Conservation (phyloP, 805 yeast genomes). For the Nakazawaea siamensis region DNA sequence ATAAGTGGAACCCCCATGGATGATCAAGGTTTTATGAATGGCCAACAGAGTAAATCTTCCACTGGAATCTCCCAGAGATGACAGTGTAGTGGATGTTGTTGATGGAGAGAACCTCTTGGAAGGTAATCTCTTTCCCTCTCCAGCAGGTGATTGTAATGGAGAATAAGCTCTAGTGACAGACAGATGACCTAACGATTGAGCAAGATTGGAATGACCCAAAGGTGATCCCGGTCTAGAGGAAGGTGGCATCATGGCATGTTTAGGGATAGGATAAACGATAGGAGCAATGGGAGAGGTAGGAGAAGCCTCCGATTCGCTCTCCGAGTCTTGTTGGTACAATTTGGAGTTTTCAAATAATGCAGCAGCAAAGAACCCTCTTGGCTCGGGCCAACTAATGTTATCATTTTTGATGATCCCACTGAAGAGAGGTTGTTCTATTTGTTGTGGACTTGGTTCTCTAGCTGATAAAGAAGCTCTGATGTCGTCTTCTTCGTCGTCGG, state of each 20-base stretch:
- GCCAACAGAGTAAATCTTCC: background rate
- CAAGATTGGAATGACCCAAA: background rate
- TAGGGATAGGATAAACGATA: background rate
- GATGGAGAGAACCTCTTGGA: too few species aligned
- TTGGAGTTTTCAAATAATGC: conserved; percentile 7
- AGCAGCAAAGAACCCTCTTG: conserved; percentile 12
- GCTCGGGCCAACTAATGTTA: conserved; percentile 11
- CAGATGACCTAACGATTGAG: too few species aligned
- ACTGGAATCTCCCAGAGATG: background rate
- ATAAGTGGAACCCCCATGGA: conserved; percentile 25
- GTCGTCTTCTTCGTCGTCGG: conserved; percentile 13
- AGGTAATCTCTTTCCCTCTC: background rate
- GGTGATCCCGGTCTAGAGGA: background rate
- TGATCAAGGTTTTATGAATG: conserved; percentile 16
- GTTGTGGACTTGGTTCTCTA: background rate
- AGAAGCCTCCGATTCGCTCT: background rate
- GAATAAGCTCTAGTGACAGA: background rate
- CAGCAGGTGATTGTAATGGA: background rate
- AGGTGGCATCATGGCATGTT: background rate
- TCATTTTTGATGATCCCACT: conserved; percentile 17
- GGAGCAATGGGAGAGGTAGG: background rate
- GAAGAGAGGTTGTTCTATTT: conserved; percentile 9
- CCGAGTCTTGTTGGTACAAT: background rate
- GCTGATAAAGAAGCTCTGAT: conserved; percentile 6
- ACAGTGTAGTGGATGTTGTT: too few species aligned